These are phyloP conservation scores for Fusarium torreyae DNA, from an alignment of 2,329 filamentous ascomycete species.

Conservation along the genomic window DNA sequence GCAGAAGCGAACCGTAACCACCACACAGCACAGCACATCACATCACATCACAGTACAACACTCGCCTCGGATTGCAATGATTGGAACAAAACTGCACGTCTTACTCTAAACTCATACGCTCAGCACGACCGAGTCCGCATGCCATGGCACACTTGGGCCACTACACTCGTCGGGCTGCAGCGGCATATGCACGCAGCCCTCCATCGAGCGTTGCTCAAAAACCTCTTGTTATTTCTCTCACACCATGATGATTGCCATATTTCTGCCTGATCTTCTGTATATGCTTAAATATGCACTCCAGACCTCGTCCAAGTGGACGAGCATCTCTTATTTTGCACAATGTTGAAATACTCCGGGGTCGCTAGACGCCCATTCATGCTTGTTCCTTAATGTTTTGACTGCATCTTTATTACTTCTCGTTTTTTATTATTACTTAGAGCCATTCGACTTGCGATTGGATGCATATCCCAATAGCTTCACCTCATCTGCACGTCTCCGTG, in stretches of 20 bases:
- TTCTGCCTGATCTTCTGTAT: constrained; percentile 23
- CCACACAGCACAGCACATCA: background rate
- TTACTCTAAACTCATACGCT: constrained; percentile 10
- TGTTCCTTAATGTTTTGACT: constrained; percentile 32
- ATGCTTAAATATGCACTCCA: constrained; percentile 45
- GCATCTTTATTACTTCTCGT: background rate
- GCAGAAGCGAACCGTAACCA: constrained; percentile 26
- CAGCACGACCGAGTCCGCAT: constrained; percentile 10
- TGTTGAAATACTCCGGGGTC: constrained; percentile 27
- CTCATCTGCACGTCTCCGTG: constrained; percentile 30
- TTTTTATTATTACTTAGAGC: constrained; percentile 6
- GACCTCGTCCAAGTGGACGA: constrained; percentile 26
- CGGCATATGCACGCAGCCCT: constrained; percentile 46
- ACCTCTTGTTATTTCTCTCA: constrained; percentile 25
- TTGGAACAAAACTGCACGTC: constrained; percentile 42
- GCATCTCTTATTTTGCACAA: constrained; percentile 22
- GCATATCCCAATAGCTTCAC: constrained; percentile 51
- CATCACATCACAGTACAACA: constrained; percentile 5
- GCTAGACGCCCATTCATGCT: constrained; percentile 35
- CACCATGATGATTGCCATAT: constrained; percentile 31
- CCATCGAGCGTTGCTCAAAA: constrained; percentile 32
- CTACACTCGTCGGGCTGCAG: constrained; percentile 40
- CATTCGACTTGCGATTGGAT: constrained; percentile 42
- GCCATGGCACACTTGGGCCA: constrained; percentile 20
- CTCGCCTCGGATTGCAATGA: constrained; percentile 43